Percentiles rank a stretch among this genome's conserved stretches.
Evolutionary conservation across 73 alveolate genomes (phyloP).

Genomic region (Paramecium primaurelia): DNA sequence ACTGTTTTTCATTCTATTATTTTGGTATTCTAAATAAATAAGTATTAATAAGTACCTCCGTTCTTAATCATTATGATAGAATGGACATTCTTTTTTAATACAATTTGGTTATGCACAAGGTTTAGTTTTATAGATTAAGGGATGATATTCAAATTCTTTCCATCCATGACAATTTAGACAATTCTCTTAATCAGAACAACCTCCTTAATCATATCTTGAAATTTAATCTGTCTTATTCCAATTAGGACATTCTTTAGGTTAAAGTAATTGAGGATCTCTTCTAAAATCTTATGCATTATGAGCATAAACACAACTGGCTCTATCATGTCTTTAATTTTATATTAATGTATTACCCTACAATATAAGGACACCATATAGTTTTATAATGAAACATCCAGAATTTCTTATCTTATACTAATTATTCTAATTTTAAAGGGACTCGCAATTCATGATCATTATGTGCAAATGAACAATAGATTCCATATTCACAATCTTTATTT

Average conservation of each 20-base stretch:
- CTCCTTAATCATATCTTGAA: constrained; percentile 68
- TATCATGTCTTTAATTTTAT: constrained; percentile 50
- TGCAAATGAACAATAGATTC: constrained; percentile 77
- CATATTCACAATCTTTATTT: constrained; percentile 72
- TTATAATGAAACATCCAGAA: constrained; percentile 71
- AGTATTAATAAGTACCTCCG: constrained; percentile 16
- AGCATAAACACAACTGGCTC: constrained; percentile 77
- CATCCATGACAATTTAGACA: constrained; percentile 85
- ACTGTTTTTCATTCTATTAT: neutral
- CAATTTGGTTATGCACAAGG: constrained; percentile 69
- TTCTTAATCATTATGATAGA: constrained; percentile 51
- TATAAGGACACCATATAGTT: constrained; percentile 72
- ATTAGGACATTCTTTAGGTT: constrained; percentile 60
- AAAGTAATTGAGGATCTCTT: constrained; percentile 66
- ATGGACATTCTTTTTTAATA: constrained; percentile 64
- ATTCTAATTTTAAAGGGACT: constrained; percentile 64
- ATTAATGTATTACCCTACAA: neutral
- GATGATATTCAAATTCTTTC: constrained; percentile 91
- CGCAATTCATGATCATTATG: constrained; percentile 67
- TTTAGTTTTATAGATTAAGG: constrained; percentile 72
- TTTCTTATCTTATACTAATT: constrained; percentile 56
- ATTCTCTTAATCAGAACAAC: constrained; percentile 70
- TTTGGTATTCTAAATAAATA: neutral
- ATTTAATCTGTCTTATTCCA: constrained; percentile 61
- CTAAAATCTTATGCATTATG: constrained; percentile 82